These are phyloP conservation scores for Plasmodium sp. DNA, from an alignment of 169 alveolate genomes.

Conservation along the genomic window DNA sequence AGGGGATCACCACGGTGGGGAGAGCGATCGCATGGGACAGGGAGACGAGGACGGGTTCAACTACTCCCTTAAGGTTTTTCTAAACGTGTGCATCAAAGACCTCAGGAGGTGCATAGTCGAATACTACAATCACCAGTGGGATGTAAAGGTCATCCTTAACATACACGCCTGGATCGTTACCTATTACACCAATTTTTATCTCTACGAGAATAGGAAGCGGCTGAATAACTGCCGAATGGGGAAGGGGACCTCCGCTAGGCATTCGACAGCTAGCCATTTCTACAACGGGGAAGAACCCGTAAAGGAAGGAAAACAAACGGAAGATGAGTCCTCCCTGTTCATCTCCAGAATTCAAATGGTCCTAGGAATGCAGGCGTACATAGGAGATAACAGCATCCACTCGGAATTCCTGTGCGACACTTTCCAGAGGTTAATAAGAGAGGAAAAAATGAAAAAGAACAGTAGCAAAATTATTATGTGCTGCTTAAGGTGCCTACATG, in stretches of 20 bases:
- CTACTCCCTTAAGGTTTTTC: conserved; percentile 32
- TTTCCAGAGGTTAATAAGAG: conserved; percentile 41
- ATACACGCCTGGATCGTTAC: conserved; percentile 73
- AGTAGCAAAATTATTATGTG: conserved; percentile 59
- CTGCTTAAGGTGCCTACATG: conserved; percentile 58
- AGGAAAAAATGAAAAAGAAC: conserved; percentile 63
- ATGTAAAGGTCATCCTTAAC: conserved; percentile 39
- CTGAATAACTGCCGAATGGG: not conserved
- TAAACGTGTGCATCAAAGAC: conserved; percentile 67
- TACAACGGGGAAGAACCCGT: not conserved
- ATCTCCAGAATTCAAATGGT: conserved; percentile 65
- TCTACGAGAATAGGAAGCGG: conserved; percentile 49
- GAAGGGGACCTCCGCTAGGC: not conserved
- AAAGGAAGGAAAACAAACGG: not conserved
- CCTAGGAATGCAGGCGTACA: conserved; percentile 58
- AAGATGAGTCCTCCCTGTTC: not conserved
- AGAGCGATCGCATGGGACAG: too few relatives aligned
- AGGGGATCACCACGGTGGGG: not conserved
- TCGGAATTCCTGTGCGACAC: conserved; percentile 69
- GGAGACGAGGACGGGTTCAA: conserved; percentile 12
- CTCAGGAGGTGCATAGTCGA: conserved; percentile 47
- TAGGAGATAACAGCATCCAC: conserved; percentile 69
- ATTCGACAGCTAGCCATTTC: not conserved
- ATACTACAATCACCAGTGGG: conserved; percentile 36
- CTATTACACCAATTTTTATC: conserved; percentile 46